Evolutionary conservation across 768 basidiomycete genomes (phyloP).

Genomic region (Glaciozyma martinii): DNA sequence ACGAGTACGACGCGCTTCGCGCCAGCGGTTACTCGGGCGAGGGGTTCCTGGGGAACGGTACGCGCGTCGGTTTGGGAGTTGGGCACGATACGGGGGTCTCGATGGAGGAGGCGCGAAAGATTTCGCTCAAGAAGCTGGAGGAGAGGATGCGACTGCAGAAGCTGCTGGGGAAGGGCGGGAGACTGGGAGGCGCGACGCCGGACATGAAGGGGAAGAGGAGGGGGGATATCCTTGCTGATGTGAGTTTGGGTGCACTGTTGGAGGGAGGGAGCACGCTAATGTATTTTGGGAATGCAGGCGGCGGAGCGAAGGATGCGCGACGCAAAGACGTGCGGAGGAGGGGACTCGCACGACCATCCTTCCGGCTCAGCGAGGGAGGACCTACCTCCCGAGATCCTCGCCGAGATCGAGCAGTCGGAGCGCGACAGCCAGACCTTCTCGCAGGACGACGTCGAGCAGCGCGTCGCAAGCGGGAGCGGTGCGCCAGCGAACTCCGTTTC

Average conservation of each 20-base stretch:
- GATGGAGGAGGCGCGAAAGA: slow-evolving; percentile 46
- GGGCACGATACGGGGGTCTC: slow-evolving; percentile 45
- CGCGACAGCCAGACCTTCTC: slow-evolving; percentile 23
- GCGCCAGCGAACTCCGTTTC: background rate
- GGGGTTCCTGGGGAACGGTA: slow-evolving; percentile 75
- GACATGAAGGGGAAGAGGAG: slow-evolving; percentile 46
- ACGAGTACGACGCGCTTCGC: slow-evolving; percentile 73
- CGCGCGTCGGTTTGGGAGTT: slow-evolving; percentile 56
- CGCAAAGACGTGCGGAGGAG: slow-evolving; percentile 55
- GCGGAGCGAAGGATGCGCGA: slow-evolving; percentile 70
- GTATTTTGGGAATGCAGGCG: slow-evolving; percentile 49
- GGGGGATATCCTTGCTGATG: slow-evolving; percentile 64
- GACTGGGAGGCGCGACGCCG: slow-evolving; percentile 44
- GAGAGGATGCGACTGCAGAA: slow-evolving; percentile 49
- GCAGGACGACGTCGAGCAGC: slow-evolving; percentile 7
- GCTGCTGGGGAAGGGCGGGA: slow-evolving; percentile 50
- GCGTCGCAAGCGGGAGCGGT: background rate
- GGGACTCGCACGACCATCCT: slow-evolving; percentile 22
- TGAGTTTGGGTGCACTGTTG: slow-evolving; percentile 39
- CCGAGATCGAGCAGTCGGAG: slow-evolving; percentile 33
- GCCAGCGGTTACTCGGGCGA: slow-evolving; percentile 79
- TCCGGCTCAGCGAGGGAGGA: slow-evolving; percentile 17
- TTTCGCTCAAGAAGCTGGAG: slow-evolving; percentile 73
- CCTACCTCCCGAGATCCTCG: slow-evolving; percentile 19
- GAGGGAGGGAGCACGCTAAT: background rate